Evolutionary conservation across 176 grass and related monocot genomes (phyloP), one percentile per base, ranked within the genome.

Genomic region (Eleusine indica): DNA sequence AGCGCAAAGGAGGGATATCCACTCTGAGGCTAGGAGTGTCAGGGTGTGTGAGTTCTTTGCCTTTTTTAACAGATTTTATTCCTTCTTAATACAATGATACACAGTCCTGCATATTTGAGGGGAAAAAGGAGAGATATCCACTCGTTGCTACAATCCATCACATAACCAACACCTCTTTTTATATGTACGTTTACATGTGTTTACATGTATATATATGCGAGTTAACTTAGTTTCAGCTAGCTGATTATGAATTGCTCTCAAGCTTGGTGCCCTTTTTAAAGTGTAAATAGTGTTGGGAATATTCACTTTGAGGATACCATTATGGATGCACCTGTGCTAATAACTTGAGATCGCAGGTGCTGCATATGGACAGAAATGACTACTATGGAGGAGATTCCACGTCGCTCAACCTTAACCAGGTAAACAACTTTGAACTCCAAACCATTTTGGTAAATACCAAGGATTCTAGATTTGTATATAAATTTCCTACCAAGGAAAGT

Each of bases 291-390:
- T 61, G 4, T 46, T 28, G 19, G 15, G 74, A 49, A 74, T 49
- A 74, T 49, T 68, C 46, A 88, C 60, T 17, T 60, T 58, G 53
- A 68, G 68, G 54, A 29, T 25, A 43, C 21, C 63, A 37, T 69
- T 61, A 75, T 2, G 16, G 32, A 74, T 18, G 7, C 66, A 12
- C n/a, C 54, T 86, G 42, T 30, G 40, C 73, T 86, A 73, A 77
- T 78, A 66, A 35, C 32, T 35, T 64, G 12, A 66, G 22, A 60
- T 81, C 82, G 47, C 79, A 97, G 94, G 94, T 97, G 15, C 77
- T 97, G 73, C 94, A 97, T 75, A 97, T 97, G 94, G 94, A 97
- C 80, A 91, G 94, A 71, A 97, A 97, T 89, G 92, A 92, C 60
- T 97, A 97, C 58, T 97, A 97, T 72, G 94, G 94, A 70, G 94